Percentiles rank a stretch among this genome's conserved stretches.
Evolutionary conservation across 2,329 filamentous ascomycete species (phyloP).

Genomic region (Aspergillus piperis): DNA sequence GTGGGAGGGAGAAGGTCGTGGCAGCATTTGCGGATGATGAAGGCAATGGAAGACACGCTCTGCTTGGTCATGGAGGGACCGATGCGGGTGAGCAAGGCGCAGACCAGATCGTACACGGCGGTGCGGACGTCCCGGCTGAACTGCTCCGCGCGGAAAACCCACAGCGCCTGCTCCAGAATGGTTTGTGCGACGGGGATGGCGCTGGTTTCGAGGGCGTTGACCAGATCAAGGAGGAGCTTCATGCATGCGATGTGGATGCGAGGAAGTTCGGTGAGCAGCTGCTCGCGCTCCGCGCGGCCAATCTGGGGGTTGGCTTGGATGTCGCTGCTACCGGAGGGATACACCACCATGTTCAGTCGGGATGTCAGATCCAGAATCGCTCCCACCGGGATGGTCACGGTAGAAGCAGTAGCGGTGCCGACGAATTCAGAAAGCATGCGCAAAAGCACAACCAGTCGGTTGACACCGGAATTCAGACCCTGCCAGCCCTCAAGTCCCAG

Average conservation of each 20-base stretch:
- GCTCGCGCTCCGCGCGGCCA: conserved; percentile 76
- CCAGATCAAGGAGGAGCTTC: conserved; percentile 59
- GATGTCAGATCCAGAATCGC: conserved; percentile 68
- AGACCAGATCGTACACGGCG: conserved; percentile 61
- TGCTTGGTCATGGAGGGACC: conserved; percentile 69
- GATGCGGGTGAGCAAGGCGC: conserved; percentile 59
- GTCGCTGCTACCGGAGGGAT: conserved; percentile 49
- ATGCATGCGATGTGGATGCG: conserved; percentile 73
- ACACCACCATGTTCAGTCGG: conserved; percentile 67
- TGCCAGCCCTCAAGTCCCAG: conserved; percentile 67
- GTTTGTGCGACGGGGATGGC: conserved; percentile 63
- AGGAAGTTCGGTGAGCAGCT: conserved; percentile 72
- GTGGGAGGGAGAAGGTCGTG: conserved; percentile 65
- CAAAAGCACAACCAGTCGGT: conserved; percentile 68
- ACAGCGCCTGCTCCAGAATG: conserved; percentile 69
- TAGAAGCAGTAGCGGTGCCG: conserved; percentile 62
- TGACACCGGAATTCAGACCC: conserved; percentile 71
- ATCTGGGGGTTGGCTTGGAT: conserved; percentile 72
- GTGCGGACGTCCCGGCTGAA: conserved; percentile 57
- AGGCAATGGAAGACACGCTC: conserved; percentile 63
- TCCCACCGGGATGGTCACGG: conserved; percentile 68
- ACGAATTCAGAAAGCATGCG: conserved; percentile 66
- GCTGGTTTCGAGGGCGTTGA: conserved; percentile 59
- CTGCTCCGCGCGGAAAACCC: conserved; percentile 64
- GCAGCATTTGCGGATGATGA: conserved; percentile 69